A percentile compares a stretch with the other conserved stretches of the same genome.
phyloP scores from a whole-genome alignment of 2,329 filamentous ascomycete species.

The Botrytis byssoidea region DNA sequence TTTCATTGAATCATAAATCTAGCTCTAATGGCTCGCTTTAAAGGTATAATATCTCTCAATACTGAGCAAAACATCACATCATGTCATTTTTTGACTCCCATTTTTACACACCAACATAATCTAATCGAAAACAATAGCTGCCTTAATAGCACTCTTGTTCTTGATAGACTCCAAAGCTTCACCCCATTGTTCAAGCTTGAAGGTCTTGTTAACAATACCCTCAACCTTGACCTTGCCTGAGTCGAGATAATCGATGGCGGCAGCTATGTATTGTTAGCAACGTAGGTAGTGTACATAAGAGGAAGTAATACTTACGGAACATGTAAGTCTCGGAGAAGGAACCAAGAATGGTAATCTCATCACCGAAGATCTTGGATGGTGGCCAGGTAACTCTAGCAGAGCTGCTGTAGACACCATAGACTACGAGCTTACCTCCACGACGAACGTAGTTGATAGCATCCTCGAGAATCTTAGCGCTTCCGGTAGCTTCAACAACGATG shows the following conservation, averaged over 20 bases:
- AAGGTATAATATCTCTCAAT: slow-evolving; percentile 6
- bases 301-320: slow-evolving; percentile 51
- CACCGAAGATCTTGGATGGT: slow-evolving; percentile 66
- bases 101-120: neutral
- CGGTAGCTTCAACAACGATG: slow-evolving; percentile 42
- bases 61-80: slow-evolving; percentile 3
- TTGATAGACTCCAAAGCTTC: slow-evolving; percentile 68
- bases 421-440: slow-evolving; percentile 62
- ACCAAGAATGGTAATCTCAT: slow-evolving; percentile 71
- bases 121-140: slow-evolving; percentile 67
- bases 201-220: slow-evolving; percentile 72
- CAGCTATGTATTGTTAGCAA: slow-evolving; percentile 45
- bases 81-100: neutral
- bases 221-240: slow-evolving; percentile 60
- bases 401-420: slow-evolving; percentile 67
- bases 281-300: neutral
- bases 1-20: slow-evolving; percentile 12
- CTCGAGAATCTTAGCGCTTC: slow-evolving; percentile 66
- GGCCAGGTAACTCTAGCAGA: slow-evolving; percentile 64
- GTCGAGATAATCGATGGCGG: slow-evolving; percentile 56
- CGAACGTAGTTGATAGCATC: slow-evolving; percentile 70
- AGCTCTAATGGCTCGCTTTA: neutral
- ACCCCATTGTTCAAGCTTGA: slow-evolving; percentile 69
- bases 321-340: slow-evolving; percentile 73
- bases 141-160: slow-evolving; percentile 73